Conservation (phyloP, 768 basidiomycete species). For the Suillus fuscotomentosus region DNA sequence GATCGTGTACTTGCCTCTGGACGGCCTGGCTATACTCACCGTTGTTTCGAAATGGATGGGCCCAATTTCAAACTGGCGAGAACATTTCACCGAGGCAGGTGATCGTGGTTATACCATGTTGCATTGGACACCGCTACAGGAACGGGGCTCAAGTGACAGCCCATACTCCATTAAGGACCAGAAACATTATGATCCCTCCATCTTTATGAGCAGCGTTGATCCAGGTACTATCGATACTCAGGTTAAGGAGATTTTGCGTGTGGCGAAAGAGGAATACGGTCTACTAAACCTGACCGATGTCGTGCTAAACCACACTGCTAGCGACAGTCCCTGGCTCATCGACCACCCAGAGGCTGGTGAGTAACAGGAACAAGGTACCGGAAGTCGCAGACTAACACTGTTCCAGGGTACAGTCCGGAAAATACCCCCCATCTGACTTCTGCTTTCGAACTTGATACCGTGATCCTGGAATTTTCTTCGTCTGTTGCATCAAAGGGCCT, state of each 20-base stretch:
- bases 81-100: constrained; percentile 79
- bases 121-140: constrained; percentile 94
- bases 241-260: constrained; percentile 61
- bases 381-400: constrained; percentile 7
- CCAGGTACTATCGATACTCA: constrained; percentile 52
- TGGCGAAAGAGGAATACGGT: constrained; percentile 84
- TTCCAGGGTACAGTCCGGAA: constrained; percentile 78
- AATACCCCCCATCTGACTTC: constrained; percentile 91
- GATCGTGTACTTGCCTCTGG: constrained; percentile 71
- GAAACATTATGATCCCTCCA: constrained; percentile 71
- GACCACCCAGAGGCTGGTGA: constrained; percentile 95
- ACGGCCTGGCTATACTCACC: constrained; percentile 86
- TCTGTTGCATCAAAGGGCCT: constrained; percentile 64
- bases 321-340: constrained; percentile 87
- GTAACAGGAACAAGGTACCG: constrained; percentile 17
- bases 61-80: constrained; percentile 69
- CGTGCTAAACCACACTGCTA: constrained; percentile 96
- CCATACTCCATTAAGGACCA: constrained; percentile 95
- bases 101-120: constrained; percentile 97
- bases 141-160: constrained; percentile 83
- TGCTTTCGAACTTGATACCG: constrained; percentile 90
- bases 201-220: constrained; percentile 51
- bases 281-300: constrained; percentile 91
- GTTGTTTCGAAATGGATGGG: constrained; percentile 99
- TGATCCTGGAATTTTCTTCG: constrained; percentile 77